Conservation (phyloP, 495 filamentous ascomycete genomes). For the Penicillium soppii region DNA sequence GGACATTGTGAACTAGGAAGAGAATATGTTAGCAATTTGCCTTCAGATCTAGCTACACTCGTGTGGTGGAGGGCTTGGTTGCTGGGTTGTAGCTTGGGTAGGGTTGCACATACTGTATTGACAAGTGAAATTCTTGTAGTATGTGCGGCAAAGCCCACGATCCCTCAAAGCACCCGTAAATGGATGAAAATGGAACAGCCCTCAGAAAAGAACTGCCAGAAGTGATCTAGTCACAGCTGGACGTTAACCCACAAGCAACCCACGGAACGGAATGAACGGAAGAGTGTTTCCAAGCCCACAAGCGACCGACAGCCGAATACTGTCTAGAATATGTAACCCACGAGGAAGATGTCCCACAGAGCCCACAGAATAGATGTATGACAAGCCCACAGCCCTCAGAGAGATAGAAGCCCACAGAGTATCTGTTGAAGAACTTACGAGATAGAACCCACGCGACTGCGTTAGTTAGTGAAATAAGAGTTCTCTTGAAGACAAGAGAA, state of each 20-base stretch:
- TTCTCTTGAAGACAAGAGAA: conserved; percentile 10
- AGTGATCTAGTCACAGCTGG: conserved; percentile 36
- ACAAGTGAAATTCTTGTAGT: conserved; percentile 19
- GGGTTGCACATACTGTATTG: conserved; percentile 18
- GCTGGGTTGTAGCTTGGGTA: conserved; percentile 11
- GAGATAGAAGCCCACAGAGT: conserved; percentile 46
- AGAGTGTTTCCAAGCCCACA: conserved; percentile 47
- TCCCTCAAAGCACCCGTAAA: conserved; percentile 44
- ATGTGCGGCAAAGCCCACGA: conserved; percentile 44
- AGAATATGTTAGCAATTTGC: conserved; percentile 24
- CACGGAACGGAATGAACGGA: conserved; percentile 45
- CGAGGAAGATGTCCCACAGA: conserved; percentile 40
- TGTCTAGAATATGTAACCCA: conserved; percentile 47
- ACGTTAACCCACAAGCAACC: conserved; percentile 46
- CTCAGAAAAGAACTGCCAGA: conserved; percentile 29
- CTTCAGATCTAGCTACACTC: not conserved
- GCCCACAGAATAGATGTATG: conserved; percentile 45
- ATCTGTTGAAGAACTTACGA: conserved; percentile 48
- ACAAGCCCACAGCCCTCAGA: conserved; percentile 52
- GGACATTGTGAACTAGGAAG: conserved; percentile 46
- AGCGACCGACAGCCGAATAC: conserved; percentile 41
- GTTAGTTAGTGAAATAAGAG: conserved; percentile 28
- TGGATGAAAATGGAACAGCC: conserved; percentile 32
- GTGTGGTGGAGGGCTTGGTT: not conserved
- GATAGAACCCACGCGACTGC: conserved; percentile 37